Evolutionary conservation across 805 yeast genomes (phyloP), one percentile per base, ranked within the genome.

Genomic region (Priceomyces haplophilus): DNA sequence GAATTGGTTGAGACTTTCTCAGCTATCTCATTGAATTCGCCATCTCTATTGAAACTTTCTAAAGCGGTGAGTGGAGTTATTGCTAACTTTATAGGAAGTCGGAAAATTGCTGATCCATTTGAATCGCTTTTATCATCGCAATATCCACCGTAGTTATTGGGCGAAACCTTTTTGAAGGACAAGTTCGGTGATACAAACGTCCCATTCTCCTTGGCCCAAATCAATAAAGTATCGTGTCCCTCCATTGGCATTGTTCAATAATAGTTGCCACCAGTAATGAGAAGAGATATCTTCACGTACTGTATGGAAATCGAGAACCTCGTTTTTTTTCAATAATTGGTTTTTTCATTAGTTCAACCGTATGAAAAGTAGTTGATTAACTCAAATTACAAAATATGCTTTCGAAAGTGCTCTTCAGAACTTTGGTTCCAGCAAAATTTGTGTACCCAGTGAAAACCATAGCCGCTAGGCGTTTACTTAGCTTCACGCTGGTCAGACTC

Each of bases 191-290:
- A 53, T 5, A 67, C 42, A 6, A 45, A 3, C 1, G 69, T 60
- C 1, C 72, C 73, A 35, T 67, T 49, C 1, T 43, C 43, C 11
- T 24, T 38, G 8, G 67, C 62, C 75, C 75, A 69, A 7, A 44
- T 25, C 7, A 66, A 36, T 36, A 36, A 25, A 34, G 23, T 25
- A 7, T 34, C 23, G 7, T 21, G 23, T n/a, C 21, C 24, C 11
- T 27, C 15, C n/a, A n/a, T 13, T 19, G 24, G 37, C 37, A 17
- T 17, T 16, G 24, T 34, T 3, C 12, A 17, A 17, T 34, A 16
- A 11, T 34, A 34, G 18, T 19, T 15, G 21, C 20, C 3, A 13
- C 20, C 37, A n/a, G n/a, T 17, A 11, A 27, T 27, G 11, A 27
- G 15, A 27, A 27, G 15, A 27, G 31, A 6, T 11, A 5, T 27